These are phyloP conservation scores for Huntiella bhutanensis DNA, from an alignment of 2,329 filamentous ascomycete species.

Conservation along the genomic window DNA sequence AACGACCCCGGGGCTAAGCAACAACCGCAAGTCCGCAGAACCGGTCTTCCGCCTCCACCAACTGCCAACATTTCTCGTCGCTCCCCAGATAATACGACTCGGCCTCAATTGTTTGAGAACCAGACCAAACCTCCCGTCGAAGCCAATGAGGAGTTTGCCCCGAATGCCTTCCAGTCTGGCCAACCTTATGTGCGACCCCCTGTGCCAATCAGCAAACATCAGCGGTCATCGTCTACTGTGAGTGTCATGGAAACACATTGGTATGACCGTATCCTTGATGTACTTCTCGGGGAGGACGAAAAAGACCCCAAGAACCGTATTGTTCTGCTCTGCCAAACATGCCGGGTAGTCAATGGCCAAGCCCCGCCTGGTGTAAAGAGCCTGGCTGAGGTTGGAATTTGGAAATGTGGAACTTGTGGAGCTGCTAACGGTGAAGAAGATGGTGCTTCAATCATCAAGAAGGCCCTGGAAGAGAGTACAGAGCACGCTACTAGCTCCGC, in stretches of 20 bases:
- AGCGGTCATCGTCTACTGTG: not conserved
- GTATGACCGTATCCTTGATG: slow-evolving; percentile 88
- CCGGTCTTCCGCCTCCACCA: slow-evolving; percentile 28
- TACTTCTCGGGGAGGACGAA: slow-evolving; percentile 87
- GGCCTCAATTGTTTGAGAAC: slow-evolving; percentile 14
- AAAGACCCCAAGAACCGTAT: slow-evolving; percentile 79
- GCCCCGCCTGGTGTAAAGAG: slow-evolving; percentile 70
- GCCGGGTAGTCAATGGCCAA: slow-evolving; percentile 84
- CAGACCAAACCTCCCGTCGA: slow-evolving; percentile 17
- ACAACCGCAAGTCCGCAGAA: not conserved
- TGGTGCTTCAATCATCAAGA: slow-evolving; percentile 49
- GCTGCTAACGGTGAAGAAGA: slow-evolving; percentile 67
- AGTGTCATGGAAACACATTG: slow-evolving; percentile 39
- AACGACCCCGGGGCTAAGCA: not conserved
- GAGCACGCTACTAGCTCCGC: not conserved
- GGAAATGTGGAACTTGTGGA: slow-evolving; percentile 78
- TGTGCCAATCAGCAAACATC: not conserved
- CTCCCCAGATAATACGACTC: slow-evolving; percentile 16
- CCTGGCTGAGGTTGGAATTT: slow-evolving; percentile 62
- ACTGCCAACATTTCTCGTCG: slow-evolving; percentile 41
- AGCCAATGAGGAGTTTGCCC: slow-evolving; percentile 45
- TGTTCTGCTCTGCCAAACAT: slow-evolving; percentile 64
- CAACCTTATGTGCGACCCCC: slow-evolving; percentile 10
- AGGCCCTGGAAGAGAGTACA: slow-evolving; percentile 28
- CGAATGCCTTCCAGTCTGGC: slow-evolving; percentile 41